Conservation (phyloP, 805 yeast genomes). For the Kluyveromyces nonfermentans region DNA sequence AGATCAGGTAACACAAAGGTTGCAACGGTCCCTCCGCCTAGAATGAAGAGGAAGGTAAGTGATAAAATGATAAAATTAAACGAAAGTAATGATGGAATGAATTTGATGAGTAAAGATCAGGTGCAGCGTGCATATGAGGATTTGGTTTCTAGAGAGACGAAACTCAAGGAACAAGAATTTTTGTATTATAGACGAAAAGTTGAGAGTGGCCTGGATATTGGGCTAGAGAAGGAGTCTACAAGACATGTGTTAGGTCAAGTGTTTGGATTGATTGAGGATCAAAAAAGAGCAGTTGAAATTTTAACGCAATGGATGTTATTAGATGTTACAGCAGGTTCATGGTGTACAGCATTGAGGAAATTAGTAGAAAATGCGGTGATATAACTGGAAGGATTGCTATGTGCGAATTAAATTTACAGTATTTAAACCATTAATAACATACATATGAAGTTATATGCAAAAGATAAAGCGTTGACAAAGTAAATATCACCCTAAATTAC, state of each 20-base stretch:
- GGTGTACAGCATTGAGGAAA: slow-evolving; percentile 64
- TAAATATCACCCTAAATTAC: slow-evolving; percentile 10
- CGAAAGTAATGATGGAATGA: not conserved
- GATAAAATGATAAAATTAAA: slow-evolving; percentile 1
- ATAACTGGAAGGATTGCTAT: not conserved
- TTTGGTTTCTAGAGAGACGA: slow-evolving; percentile 23
- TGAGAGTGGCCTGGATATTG: slow-evolving; percentile 17
- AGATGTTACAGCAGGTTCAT: slow-evolving; percentile 46
- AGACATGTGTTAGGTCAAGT: slow-evolving; percentile 19
- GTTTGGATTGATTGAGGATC: slow-evolving; percentile 17
- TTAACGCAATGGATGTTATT: slow-evolving; percentile 46
- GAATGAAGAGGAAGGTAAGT: slow-evolving; percentile 2
- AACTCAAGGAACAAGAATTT: slow-evolving; percentile 35
- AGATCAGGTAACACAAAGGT: slow-evolving; percentile 14
- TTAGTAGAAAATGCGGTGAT: slow-evolving; percentile 32
- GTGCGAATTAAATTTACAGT: slow-evolving; percentile 1
- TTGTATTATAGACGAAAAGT: slow-evolving; percentile 37
- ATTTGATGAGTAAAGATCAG: slow-evolving; percentile 8
- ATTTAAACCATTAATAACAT: not conserved
- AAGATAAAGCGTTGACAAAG: not conserved
- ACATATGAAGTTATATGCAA: not conserved
- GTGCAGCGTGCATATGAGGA: slow-evolving; percentile 16
- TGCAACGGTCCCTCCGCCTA: slow-evolving; percentile 19
- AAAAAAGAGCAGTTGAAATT: slow-evolving; percentile 26
- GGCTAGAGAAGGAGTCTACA: slow-evolving; percentile 25